A percentile compares a stretch with the other conserved stretches of the same genome.
Conservation (phyloP, 2,329 filamentous ascomycete species). For the Colletotrichum eremochloae region DNA sequence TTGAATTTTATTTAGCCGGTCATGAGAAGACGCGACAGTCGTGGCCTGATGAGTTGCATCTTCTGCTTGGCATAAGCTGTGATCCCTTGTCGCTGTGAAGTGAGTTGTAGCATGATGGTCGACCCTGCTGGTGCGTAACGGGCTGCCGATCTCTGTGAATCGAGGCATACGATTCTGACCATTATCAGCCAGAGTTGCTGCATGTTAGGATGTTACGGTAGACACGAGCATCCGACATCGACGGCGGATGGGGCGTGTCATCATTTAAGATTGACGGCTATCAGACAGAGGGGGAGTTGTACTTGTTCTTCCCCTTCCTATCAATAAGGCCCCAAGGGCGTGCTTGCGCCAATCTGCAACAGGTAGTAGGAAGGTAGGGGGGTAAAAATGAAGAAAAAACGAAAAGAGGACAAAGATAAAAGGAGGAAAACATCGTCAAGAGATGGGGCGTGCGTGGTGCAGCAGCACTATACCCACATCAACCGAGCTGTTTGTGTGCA, state of each 20-base stretch:
- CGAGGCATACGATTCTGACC: neutral
- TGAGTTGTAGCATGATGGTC: neutral
- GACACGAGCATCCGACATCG: neutral
- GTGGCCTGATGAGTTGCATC: neutral
- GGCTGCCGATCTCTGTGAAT: neutral
- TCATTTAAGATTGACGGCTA: neutral
- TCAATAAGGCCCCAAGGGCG: neutral
- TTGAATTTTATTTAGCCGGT: neutral
- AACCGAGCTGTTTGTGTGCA: neutral
- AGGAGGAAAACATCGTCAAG: slow-evolving; percentile 3
- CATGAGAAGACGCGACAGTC: neutral
- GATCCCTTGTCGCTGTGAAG: neutral
- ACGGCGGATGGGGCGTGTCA: slow-evolving; percentile 1
- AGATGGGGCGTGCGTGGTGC: slow-evolving; percentile 3
- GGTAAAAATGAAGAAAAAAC: neutral
- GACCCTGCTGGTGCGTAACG: no score
- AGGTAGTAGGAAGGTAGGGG: neutral
- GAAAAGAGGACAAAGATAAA: neutral
- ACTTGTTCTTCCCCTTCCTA: slow-evolving; percentile 4
- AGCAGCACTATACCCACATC: neutral
- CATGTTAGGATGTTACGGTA: neutral
- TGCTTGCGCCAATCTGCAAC: neutral
- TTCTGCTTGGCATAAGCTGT: neutral
- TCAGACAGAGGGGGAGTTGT: neutral
- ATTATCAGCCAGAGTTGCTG: neutral